These are phyloP conservation scores for Mycena vitilis DNA, from an alignment of 768 basidiomycete species.

Conservation along the genomic window DNA sequence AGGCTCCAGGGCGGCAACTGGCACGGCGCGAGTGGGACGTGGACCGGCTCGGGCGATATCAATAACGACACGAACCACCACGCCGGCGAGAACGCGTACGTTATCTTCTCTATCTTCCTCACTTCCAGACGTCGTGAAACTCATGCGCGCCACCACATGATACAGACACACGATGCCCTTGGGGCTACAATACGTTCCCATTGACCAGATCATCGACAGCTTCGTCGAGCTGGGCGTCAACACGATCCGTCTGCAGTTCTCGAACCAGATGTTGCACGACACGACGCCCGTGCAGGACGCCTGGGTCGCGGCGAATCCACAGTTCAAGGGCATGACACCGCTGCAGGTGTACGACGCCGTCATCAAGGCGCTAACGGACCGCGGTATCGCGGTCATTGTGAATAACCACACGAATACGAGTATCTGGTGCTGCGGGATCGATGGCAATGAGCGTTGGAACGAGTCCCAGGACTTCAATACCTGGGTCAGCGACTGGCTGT, in stretches of 20 bases:
- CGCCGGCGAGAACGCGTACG: conserved; percentile 24
- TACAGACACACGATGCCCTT: conserved; percentile 35
- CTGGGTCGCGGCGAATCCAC: conserved; percentile 36
- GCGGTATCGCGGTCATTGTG: conserved; percentile 33
- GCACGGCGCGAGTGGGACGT: conserved; percentile 33
- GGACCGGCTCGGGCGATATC: conserved; percentile 28
- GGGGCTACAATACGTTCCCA: conserved; percentile 36
- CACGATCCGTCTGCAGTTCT: conserved; percentile 33
- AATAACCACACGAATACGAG: conserved; percentile 32
- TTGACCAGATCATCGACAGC: conserved; percentile 34
- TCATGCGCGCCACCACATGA: not conserved
- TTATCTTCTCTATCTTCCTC: not conserved
- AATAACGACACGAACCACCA: conserved; percentile 32
- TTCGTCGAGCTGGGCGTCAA: conserved; percentile 32
- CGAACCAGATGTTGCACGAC: conserved; percentile 34
- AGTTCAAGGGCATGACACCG: conserved; percentile 32
- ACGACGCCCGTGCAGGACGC: conserved; percentile 15
- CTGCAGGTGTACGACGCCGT: conserved; percentile 35
- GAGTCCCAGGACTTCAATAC: conserved; percentile 26
- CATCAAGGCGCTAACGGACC: conserved; percentile 30
- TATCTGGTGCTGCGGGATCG: conserved; percentile 34
- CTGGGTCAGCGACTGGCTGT: conserved; percentile 32
- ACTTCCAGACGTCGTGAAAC: not conserved
- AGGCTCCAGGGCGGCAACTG: conserved; percentile 24
- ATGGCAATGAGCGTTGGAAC: conserved; percentile 36